Conservation (phyloP, 2,329 filamentous ascomycete genomes). For the Beauveria pseudobassiana region DNA sequence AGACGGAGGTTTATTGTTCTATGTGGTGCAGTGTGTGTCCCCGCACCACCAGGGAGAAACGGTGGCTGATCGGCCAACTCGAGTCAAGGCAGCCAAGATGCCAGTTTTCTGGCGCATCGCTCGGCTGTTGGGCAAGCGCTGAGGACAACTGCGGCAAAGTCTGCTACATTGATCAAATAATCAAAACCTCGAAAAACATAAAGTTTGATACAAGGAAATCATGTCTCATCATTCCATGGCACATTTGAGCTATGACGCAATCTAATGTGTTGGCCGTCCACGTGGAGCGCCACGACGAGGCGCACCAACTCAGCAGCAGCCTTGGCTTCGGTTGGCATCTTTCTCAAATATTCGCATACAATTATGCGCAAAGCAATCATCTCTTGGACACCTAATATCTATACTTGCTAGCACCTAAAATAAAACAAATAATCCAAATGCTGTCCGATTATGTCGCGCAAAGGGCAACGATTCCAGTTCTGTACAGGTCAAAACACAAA, state of each 20-base stretch:
- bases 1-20: neutral
- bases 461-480: neutral
- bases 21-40: neutral
- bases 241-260: constrained; percentile 6
- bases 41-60: neutral
- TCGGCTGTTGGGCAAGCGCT: too few relatives aligned
- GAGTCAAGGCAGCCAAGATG: neutral
- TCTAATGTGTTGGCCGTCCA: neutral
- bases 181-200: neutral
- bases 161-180: neutral
- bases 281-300: neutral
- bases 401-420: neutral
- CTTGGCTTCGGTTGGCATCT: neutral
- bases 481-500: neutral
- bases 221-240: neutral
- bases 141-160: too few relatives aligned
- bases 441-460: neutral
- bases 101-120: neutral
- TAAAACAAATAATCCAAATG: neutral
- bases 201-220: neutral
- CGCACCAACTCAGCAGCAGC: neutral
- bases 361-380: neutral
- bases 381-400: neutral
- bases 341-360: neutral
- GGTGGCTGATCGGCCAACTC: neutral